These are phyloP conservation scores for Alternaria sp. DNA, from an alignment of 2,329 filamentous ascomycete genomes.

Conservation along the genomic window DNA sequence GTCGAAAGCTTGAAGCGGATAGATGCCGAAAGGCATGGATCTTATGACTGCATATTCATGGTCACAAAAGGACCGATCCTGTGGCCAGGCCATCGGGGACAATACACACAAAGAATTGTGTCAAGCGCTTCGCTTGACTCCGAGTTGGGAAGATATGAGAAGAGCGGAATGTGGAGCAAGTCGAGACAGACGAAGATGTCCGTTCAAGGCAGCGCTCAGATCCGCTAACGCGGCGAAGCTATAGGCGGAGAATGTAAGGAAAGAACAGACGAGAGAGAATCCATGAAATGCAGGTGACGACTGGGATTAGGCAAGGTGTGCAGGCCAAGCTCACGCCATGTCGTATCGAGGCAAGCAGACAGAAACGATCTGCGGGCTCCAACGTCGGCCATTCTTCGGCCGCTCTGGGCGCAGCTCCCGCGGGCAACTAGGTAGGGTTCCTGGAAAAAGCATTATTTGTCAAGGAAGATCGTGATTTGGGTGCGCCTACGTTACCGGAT, in stretches of 20 bases:
- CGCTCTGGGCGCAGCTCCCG: constrained; percentile 24
- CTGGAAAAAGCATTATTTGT: constrained; percentile 23
- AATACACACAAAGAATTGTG: not conserved
- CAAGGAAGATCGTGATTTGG: constrained; percentile 21
- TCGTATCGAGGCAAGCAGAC: constrained; percentile 27
- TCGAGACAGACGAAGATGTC: constrained; percentile 17
- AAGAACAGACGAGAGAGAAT: constrained; percentile 25
- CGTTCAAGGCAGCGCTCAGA: constrained; percentile 14
- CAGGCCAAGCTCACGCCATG: constrained; percentile 23
- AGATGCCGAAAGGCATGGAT: constrained; percentile 14
- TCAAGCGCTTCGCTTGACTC: constrained; percentile 14
- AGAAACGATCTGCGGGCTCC: constrained; percentile 28
- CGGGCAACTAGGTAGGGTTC: constrained; percentile 9
- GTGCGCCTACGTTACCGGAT: constrained; percentile 1
- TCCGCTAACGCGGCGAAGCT: constrained; percentile 18
- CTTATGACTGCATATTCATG: constrained; percentile 8
- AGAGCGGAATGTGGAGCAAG: constrained; percentile 10
- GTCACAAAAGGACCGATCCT: constrained; percentile 8
- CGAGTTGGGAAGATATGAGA: constrained; percentile 3
- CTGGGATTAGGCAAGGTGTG: constrained; percentile 15
- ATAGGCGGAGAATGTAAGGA: constrained; percentile 14
- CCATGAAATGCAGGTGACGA: constrained; percentile 22
- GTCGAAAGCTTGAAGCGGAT: constrained; percentile 14
- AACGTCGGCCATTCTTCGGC: constrained; percentile 44
- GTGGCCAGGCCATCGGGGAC: constrained; percentile 4